A percentile compares a stretch with the other conserved stretches of the same genome.
Conservation (phyloP, 148 eudicot genomes). For the Fallopia convolvulus region DNA sequence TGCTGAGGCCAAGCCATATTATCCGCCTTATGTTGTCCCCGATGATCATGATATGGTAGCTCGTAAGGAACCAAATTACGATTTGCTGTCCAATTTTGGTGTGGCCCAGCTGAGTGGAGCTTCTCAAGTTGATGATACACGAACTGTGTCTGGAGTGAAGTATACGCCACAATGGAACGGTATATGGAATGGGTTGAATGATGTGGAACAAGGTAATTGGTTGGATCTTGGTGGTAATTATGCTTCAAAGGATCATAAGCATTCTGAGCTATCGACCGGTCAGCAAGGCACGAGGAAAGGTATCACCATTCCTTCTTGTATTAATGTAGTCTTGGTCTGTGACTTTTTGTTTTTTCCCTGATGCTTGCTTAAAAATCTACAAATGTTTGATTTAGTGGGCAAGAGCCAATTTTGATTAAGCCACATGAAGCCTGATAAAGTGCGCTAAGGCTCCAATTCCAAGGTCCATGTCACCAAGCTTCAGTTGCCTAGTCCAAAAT, state of each 20-base stretch:
- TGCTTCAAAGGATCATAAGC: constrained; percentile 25
- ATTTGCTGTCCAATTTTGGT: constrained; percentile 30
- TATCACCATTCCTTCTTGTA: constrained; percentile 17
- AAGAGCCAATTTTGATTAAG: not conserved
- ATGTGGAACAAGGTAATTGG: constrained; percentile 37
- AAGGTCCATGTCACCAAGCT: not conserved
- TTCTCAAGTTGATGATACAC: constrained; percentile 44
- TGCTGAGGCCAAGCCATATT: constrained; percentile 39
- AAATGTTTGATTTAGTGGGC: not conserved
- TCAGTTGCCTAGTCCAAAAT: not conserved
- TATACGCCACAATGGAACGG: constrained; percentile 42
- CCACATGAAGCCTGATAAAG: not conserved
- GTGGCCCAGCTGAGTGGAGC: constrained; percentile 22
- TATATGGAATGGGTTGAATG: constrained; percentile 33
- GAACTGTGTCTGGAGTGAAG: constrained; percentile 27
- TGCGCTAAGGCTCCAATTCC: not conserved
- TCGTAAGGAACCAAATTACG: constrained; percentile 29
- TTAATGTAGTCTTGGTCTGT: not conserved
- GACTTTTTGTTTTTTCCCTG: not conserved
- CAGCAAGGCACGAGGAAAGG: constrained; percentile 43
- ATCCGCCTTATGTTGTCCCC: constrained; percentile 30
- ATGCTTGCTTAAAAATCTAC: not conserved
- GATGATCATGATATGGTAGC: constrained; percentile 31
- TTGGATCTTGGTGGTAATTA: constrained; percentile 29
- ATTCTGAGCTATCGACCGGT: constrained; percentile 23